phyloP scores from a whole-genome alignment of 2,329 filamentous ascomycete species.

The Sporothrix protearum region DNA sequence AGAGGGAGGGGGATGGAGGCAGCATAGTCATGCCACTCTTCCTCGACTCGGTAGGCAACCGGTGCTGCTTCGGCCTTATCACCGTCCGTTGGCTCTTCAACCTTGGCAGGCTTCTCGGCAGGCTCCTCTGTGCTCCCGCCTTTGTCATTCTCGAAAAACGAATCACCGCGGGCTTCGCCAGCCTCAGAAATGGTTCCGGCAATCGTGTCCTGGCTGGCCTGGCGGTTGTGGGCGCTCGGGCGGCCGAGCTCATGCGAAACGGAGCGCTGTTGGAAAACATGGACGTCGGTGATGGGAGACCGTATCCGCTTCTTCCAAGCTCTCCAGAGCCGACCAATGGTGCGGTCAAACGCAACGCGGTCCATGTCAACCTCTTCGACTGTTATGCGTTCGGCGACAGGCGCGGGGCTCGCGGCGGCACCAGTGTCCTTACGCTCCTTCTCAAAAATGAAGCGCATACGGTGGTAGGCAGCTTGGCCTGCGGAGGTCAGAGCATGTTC shows the following conservation, averaged over 20 bases:
- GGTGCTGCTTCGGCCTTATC: not conserved
- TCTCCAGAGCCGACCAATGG: slow-evolving; percentile 85
- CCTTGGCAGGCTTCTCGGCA: slow-evolving; percentile 16
- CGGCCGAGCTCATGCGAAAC: slow-evolving; percentile 48
- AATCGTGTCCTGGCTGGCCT: slow-evolving; percentile 40
- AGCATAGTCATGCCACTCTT: slow-evolving; percentile 45
- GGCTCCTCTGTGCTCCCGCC: not conserved
- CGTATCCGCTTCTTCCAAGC: slow-evolving; percentile 88
- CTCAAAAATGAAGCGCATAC: slow-evolving; percentile 57
- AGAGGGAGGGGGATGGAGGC: slow-evolving; percentile 66
- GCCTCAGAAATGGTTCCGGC: slow-evolving; percentile 39
- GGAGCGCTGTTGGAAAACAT: slow-evolving; percentile 47
- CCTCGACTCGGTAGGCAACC: slow-evolving; percentile 29
- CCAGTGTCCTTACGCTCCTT: slow-evolving; percentile 56
- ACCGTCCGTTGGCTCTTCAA: not conserved
- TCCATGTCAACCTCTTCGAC: slow-evolving; percentile 92
- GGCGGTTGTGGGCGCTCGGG: slow-evolving; percentile 37
- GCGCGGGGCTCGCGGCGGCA: slow-evolving; percentile 39
- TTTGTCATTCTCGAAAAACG: slow-evolving; percentile 20
- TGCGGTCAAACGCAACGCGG: slow-evolving; percentile 83
- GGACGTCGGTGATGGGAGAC: slow-evolving; percentile 47
- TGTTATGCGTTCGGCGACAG: slow-evolving; percentile 63
- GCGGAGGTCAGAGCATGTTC: slow-evolving; percentile 87
- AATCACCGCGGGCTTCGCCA: not conserved
- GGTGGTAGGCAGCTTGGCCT: slow-evolving; percentile 75